phyloP scores from a whole-genome alignment of 768 basidiomycete genomes.

The Tricholomella constricta region DNA sequence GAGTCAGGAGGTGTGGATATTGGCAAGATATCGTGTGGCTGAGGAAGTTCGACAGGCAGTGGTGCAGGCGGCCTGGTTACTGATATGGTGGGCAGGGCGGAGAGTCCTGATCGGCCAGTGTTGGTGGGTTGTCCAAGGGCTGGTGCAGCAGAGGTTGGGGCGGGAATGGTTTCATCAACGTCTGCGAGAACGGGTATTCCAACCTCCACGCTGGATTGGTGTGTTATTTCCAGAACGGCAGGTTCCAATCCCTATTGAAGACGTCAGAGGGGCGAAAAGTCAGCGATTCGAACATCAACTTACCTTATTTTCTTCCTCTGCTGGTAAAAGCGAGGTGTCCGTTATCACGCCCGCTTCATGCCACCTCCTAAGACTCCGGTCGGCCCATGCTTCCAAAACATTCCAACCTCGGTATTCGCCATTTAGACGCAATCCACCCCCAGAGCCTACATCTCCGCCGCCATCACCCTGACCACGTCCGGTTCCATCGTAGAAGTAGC shows the following conservation, averaged over 20 bases:
- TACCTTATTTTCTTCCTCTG: slow-evolving; percentile 53
- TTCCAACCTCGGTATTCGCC: slow-evolving; percentile 94
- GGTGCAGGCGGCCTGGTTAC: slow-evolving; percentile 74
- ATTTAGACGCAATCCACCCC: slow-evolving; percentile 70
- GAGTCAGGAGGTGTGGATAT: slow-evolving; percentile 50
- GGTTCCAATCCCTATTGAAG: slow-evolving; percentile 42
- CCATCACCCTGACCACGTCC: slow-evolving; percentile 79
- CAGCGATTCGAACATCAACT: slow-evolving; percentile 19
- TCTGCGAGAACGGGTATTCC: slow-evolving; percentile 63
- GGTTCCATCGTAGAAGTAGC: slow-evolving; percentile 82
- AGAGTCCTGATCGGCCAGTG: slow-evolving; percentile 15
- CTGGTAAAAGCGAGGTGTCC: slow-evolving; percentile 41
- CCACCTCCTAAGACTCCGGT: slow-evolving; percentile 86
- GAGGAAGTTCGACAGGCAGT: slow-evolving; percentile 69
- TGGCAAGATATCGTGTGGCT: slow-evolving; percentile 55
- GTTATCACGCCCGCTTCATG: slow-evolving; percentile 73
- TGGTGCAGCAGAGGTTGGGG: slow-evolving; percentile 27
- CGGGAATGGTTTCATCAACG: slow-evolving; percentile 36
- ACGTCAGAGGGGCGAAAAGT: not conserved
- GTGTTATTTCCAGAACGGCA: slow-evolving; percentile 39
- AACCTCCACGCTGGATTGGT: slow-evolving; percentile 53
- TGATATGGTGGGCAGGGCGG: slow-evolving; percentile 54
- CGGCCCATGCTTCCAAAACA: slow-evolving; percentile 92
- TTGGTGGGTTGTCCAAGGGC: slow-evolving; percentile 19
- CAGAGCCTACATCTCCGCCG: slow-evolving; percentile 70